These are phyloP conservation scores for Aspergillus costaricaensis DNA, from an alignment of 2,329 filamentous ascomycete species.

Conservation along the genomic window DNA sequence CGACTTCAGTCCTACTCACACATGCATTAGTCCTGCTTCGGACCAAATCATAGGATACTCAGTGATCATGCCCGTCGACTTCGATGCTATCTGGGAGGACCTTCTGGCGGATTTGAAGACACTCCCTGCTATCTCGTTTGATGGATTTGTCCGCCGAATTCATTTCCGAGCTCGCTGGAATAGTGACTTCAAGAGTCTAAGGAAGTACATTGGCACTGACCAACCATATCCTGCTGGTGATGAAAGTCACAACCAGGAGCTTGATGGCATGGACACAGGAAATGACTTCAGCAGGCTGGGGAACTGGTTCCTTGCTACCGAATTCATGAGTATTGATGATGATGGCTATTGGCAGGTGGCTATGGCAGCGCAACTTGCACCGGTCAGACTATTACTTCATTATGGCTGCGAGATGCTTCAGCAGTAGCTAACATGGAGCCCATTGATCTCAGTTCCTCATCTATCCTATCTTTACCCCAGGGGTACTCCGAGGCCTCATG, in stretches of 20 bases:
- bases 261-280: background rate
- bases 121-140: background rate
- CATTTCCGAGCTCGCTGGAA: background rate
- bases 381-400: background rate
- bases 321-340: background rate
- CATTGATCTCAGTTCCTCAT: background rate
- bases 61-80: rapidly evolving
- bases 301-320: background rate
- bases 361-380: background rate
- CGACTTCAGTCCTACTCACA: no score
- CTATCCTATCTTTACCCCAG: background rate
- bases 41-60: background rate
- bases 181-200: background rate
- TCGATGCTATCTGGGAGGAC: background rate
- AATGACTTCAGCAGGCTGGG: background rate
- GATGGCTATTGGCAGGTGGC: background rate
- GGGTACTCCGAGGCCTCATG: background rate
- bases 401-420: no score
- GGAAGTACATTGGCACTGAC: background rate
- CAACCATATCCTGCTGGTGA: background rate
- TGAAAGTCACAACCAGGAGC: background rate
- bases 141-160: background rate
- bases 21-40: no score
- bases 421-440: no score
- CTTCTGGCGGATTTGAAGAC: background rate